Base-by-base conservation (phyloP, 371 early-diverging fungal genomes). In the Dichotomocladium elegans region DNA sequence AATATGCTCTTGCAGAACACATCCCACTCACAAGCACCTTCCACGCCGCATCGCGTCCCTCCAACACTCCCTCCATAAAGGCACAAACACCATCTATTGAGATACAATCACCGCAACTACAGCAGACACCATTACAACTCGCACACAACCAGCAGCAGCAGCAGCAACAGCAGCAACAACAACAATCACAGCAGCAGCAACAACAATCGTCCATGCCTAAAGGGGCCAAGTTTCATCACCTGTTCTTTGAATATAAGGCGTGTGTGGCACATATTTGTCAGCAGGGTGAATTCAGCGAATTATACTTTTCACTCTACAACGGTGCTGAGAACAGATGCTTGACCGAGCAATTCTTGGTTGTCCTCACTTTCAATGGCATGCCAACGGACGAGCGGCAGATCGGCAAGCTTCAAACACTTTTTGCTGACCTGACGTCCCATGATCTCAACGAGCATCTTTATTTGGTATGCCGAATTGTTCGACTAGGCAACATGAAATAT, bases 181-280 rank as follows among this genome's bases (percentile, higher is more conserved):
- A n/a, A 29, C 52, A 15, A 35, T 5, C 49, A 6, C 33, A 31
- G 15, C 35, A 33, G 41, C 55, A 21, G 21, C 41, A 40, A 43
- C 49, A 48, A 29, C 56, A 47, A 19, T 11, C 45, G 29, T 45
- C 51, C 4, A n/a, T 24, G 3, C 48, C 41, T 17, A 72, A 68
- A 28, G 63, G 77, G 2, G 72, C 67, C 33, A 75, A 74, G 40
- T 74, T 76, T 47, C 63, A 79, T 48, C 80, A 82, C 48, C 37
- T 80, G 12, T 79, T 76, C 57, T 77, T 87, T 40, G 83, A 85
- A 51, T 61, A 87, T 4, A 81, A 81, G 46, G 80, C 84, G 0
- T 86, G 80, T 59, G 74, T 81, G 4, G 89, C 86, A 11, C 77
- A 80, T 24, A 80, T 86, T 4, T 86, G 85, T 47, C 72, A 78